A percentile compares a stretch with the other conserved stretches of the same genome.
These are phyloP conservation scores for Cynanchum wilfordii DNA, from an alignment of 257 asterid species.

Conservation along the genomic window DNA sequence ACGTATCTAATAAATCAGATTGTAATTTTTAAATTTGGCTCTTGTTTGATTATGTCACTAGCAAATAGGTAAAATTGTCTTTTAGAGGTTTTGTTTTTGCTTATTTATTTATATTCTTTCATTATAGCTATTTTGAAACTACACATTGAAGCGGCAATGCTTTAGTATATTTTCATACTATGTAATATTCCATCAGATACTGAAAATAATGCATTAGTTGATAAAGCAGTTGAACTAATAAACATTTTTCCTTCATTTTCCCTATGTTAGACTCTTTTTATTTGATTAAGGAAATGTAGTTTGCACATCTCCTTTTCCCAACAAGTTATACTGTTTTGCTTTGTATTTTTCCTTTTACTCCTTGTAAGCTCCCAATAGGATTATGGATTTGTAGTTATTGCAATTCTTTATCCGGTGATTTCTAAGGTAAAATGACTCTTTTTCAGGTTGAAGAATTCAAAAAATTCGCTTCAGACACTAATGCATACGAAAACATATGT, in stretches of 20 bases:
- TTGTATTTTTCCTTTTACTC: background rate
- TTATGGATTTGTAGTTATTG: background rate
- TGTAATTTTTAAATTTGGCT: background rate
- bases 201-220: background rate
- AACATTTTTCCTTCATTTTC: background rate
- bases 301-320: background rate
- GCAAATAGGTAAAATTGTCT: background rate
- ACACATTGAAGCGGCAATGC: background rate
- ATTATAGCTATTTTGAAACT: background rate
- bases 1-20: background rate
- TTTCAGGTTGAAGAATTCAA: slow-evolving; percentile 68
- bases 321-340: background rate
- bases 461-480: slow-evolving; percentile 76
- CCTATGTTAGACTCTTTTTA: background rate
- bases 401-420: background rate
- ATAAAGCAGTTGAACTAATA: too few relatives aligned
- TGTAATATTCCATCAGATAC: background rate
- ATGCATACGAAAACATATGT: slow-evolving; percentile 75
- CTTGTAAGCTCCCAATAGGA: background rate
- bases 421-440: slow-evolving; percentile 1
- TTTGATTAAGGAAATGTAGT: background rate
- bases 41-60: background rate
- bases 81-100: too few relatives aligned
- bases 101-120: too few relatives aligned
- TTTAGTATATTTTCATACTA: background rate